Conservation (phyloP, 257 asterid genomes). For the Eustoma russellianum region DNA sequence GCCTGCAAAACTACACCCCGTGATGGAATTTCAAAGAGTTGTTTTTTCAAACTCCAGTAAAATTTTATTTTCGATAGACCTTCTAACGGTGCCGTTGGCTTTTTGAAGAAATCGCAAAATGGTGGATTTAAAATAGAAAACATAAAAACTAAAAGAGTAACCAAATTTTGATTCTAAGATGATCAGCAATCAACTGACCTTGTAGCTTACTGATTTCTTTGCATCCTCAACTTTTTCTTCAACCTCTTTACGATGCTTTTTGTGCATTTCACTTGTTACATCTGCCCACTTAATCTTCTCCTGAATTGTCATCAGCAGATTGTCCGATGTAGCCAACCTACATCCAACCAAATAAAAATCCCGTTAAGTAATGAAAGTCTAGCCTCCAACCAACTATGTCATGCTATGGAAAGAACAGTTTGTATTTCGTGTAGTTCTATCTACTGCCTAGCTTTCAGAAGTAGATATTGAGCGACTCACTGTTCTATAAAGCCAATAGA, state of each 20-base stretch:
- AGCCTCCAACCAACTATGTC: background rate
- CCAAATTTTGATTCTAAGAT: too few species aligned
- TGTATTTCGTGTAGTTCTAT: too few species aligned
- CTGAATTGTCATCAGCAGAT: conserved; percentile 81
- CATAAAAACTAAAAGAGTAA: background rate
- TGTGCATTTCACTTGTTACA: conserved; percentile 64
- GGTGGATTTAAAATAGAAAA: background rate
- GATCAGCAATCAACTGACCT: conserved; percentile 45
- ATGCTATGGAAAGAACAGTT: too few species aligned
- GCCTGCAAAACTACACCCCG: background rate
- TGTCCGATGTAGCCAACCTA: conserved; percentile 84
- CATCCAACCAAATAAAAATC: conserved; percentile 8
- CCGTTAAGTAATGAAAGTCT: conserved; percentile 7
- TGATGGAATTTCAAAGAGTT: background rate
- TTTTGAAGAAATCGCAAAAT: conserved; percentile 3
- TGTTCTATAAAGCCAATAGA: too few species aligned
- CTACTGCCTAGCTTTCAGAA: too few species aligned
- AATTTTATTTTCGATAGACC: background rate
- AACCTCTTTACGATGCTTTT: conserved; percentile 71
- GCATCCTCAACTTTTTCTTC: conserved; percentile 75
- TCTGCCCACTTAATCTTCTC: conserved; percentile 99
- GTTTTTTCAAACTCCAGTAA: background rate
- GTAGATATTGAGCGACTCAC: too few species aligned
- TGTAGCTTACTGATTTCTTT: conserved; percentile 58
- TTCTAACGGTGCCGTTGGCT: background rate